These are phyloP conservation scores for Cyclanthera cordifolia DNA, from an alignment of 306 rosid species.

Conservation along the genomic window DNA sequence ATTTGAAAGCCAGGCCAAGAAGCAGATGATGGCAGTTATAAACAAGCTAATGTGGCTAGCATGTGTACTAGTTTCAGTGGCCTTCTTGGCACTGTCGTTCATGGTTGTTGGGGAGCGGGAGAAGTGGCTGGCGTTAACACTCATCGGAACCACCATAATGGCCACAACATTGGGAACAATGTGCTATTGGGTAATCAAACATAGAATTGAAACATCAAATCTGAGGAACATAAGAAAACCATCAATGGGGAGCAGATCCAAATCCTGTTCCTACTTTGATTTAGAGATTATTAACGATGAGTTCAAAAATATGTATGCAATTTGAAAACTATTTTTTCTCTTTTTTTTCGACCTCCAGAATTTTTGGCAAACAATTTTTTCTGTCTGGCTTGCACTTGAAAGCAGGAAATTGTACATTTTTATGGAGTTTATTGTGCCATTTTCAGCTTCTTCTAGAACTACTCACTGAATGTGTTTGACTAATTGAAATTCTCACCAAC, in stretches of 20 bases:
- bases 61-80: slow-evolving; percentile 70
- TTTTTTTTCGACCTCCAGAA: no score
- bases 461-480: no score
- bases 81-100: slow-evolving; percentile 77
- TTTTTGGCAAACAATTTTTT: neutral
- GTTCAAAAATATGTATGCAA: slow-evolving; percentile 83
- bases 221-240: slow-evolving; percentile 48
- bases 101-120: slow-evolving; percentile 69
- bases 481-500: no score
- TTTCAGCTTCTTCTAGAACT: no score
- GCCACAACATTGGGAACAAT: slow-evolving; percentile 81
- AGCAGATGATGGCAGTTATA: slow-evolving; percentile 92
- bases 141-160: slow-evolving; percentile 85
- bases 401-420: no score
- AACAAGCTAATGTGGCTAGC: slow-evolving; percentile 99
- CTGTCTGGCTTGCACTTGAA: no score
- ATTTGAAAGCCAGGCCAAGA: slow-evolving; percentile 96
- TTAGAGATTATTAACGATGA: slow-evolving; percentile 68
- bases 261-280: slow-evolving; percentile 55
- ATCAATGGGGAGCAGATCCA: slow-evolving; percentile 57
- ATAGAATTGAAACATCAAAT: slow-evolving; percentile 70
- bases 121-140: slow-evolving; percentile 66
- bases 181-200: slow-evolving; percentile 80
- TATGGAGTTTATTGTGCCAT: no score
- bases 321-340: slow-evolving; percentile 26